Conservation (phyloP, 148 eudicot genomes). For the Vaccinium vitisidaea region DNA sequence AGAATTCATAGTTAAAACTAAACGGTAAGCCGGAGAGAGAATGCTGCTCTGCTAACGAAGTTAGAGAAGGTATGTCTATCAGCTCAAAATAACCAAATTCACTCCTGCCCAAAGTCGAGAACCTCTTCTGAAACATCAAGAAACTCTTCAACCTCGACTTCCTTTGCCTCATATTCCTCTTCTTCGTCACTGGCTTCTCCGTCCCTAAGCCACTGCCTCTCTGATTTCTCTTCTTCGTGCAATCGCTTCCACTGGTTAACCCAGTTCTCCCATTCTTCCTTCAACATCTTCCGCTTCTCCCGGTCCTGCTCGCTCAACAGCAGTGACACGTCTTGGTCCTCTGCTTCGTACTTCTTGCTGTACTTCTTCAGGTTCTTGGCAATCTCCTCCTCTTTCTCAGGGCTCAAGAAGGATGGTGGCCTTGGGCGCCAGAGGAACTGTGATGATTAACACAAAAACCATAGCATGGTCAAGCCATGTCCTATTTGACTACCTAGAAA, state of each 20-base stretch:
- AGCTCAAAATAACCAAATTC: neutral
- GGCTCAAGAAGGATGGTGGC: slow-evolving; percentile 71
- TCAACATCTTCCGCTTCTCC: slow-evolving; percentile 71
- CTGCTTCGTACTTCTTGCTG: slow-evolving; percentile 88
- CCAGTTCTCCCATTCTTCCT: slow-evolving; percentile 92
- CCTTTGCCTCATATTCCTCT: slow-evolving; percentile 87
- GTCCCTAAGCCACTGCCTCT: slow-evolving; percentile 63
- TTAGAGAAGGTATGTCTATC: neutral
- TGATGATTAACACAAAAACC: neutral
- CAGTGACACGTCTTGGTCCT: slow-evolving; percentile 84
- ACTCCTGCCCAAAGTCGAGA: slow-evolving; percentile 20
- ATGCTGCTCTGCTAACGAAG: neutral
- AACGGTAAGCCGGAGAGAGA: neutral
- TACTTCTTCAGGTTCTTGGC: slow-evolving; percentile 83
- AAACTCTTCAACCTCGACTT: slow-evolving; percentile 79
- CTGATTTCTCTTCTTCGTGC: slow-evolving; percentile 68
- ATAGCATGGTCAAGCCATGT: neutral
- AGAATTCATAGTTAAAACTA: neutral
- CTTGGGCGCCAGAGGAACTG: slow-evolving; percentile 93
- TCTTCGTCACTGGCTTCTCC: slow-evolving; percentile 93
- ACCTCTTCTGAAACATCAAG: slow-evolving; percentile 63
- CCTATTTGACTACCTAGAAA: neutral
- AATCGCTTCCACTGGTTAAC: slow-evolving; percentile 56
- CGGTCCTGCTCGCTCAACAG: slow-evolving; percentile 89
- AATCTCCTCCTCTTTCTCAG: slow-evolving; percentile 93